Conservation (phyloP, 2,329 filamentous ascomycete species). For the Triangularia setosa region DNA sequence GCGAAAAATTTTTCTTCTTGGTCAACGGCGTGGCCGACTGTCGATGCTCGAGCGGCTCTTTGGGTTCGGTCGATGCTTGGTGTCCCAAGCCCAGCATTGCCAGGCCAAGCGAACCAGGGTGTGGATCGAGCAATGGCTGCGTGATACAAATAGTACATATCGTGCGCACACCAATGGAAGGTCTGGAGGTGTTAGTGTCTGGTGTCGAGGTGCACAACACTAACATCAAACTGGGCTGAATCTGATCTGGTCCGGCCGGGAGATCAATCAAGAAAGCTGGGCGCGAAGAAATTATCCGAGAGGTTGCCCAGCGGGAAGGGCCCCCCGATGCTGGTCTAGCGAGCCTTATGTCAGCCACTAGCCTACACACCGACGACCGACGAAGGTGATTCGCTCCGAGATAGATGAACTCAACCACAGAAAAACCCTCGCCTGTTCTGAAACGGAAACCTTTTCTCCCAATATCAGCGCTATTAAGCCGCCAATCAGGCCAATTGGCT, state of each 20-base stretch:
- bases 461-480: neutral
- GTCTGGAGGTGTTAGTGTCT: neutral
- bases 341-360: constrained; percentile 8
- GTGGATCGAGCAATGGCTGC: neutral
- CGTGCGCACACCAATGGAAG: neutral
- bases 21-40: constrained; percentile 9
- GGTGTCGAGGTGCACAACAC: neutral
- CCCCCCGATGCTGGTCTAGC: constrained; percentile 4
- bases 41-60: neutral
- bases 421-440: neutral
- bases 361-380: neutral
- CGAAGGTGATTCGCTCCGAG: constrained; percentile 15
- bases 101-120: constrained; percentile 2
- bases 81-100: neutral
- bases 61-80: neutral
- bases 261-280: constrained; percentile 12
- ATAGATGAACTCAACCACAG: constrained; percentile 14
- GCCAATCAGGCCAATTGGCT: constrained; percentile 9
- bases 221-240: constrained; percentile 16
- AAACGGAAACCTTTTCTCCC: neutral
- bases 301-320: constrained; percentile 17
- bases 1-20: constrained; percentile 7
- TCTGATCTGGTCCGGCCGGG: constrained; percentile 7
- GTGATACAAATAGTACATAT: constrained; percentile 3
- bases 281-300: constrained; percentile 12